Evolutionary conservation across 2,329 filamentous ascomycete genomes (phyloP).

Genomic region (Immersiporthe knoxdaviesiana): DNA sequence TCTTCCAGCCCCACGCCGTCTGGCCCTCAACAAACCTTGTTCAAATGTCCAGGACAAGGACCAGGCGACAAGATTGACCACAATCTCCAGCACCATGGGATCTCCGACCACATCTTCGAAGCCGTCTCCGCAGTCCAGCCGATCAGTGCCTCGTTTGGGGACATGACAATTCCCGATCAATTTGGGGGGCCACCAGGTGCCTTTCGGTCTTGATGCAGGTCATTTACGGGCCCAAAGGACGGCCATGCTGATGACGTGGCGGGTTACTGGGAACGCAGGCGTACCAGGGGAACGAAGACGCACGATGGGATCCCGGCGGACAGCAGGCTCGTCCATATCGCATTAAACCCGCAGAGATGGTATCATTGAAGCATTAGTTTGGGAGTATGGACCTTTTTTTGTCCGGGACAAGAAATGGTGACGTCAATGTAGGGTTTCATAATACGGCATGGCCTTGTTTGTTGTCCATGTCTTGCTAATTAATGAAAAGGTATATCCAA

Average conservation of each 20-base stretch:
- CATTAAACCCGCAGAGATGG: background rate
- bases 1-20: slow-evolving; percentile 23
- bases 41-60: slow-evolving; percentile 19
- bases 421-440: background rate
- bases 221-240: background rate
- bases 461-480: background rate
- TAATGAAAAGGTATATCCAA: background rate
- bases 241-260: background rate
- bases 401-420: no score
- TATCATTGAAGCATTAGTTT: background rate
- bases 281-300: background rate
- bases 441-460: background rate
- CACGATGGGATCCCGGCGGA: background rate
- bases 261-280: background rate
- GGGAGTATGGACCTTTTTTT: background rate
- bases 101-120: slow-evolving; percentile 28
- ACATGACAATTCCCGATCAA: slow-evolving; percentile 20
- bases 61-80: slow-evolving; percentile 27
- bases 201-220: slow-evolving; percentile 11
- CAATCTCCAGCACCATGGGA: slow-evolving; percentile 28
- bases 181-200: slow-evolving; percentile 1
- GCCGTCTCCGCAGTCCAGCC: slow-evolving; percentile 29
- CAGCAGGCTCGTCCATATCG: background rate
- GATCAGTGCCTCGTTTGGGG: slow-evolving; percentile 28
- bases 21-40: slow-evolving; percentile 23